Base-by-base conservation (phyloP, 306 rosid species). In the Neltuma alba region DNA sequence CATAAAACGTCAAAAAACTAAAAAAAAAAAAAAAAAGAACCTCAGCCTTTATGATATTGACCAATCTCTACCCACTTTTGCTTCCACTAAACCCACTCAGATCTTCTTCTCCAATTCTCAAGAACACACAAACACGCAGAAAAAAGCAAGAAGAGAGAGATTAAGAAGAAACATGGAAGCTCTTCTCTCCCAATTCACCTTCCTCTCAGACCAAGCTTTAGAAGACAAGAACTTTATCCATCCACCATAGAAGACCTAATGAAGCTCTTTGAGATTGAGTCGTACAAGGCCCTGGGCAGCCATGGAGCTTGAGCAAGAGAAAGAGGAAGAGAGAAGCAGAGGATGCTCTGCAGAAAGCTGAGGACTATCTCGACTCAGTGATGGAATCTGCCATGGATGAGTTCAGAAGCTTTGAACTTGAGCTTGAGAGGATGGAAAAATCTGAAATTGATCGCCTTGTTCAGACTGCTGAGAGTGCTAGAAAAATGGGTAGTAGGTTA, bases 201-300 rank as follows among this genome's bases (percentile, higher is more conserved):
- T 93, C 80, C 93, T 93, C 78, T 91, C 98, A 23, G 80, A 90
- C 63, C 91, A 90, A 47, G 89, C 97, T 30, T 64, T 93, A 10
- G 78, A 86, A 27, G 97, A 91, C 90, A 89, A 93, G 72, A 85
- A n/a, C 90, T 93, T 95, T 69, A 93, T 54, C 97, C 98, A 2
- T 87, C 96, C 28, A 76, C 88, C 21, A 87, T 91, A 18, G 94
- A 95, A 80, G 96, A 90, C 82, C 89, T 91, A 0, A 87, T 91
- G 94, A 93, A 81, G 75, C 94, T 95, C 7, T 95, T 95, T 36
- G 99, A 95, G 91, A 84, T 95, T 28, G 99, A 95, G n/a, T 90
- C 97, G 1, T 95, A 93, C 94, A 95, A 82, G 4, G 89, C 97
- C n/a, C 48, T 93, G 98, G 99, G 99, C 94, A 0, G 96, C 97